Percentiles rank a stretch among this genome's conserved stretches.
Conservation (phyloP, 805 yeast genomes). For the Starmerella gropengiesseri region DNA sequence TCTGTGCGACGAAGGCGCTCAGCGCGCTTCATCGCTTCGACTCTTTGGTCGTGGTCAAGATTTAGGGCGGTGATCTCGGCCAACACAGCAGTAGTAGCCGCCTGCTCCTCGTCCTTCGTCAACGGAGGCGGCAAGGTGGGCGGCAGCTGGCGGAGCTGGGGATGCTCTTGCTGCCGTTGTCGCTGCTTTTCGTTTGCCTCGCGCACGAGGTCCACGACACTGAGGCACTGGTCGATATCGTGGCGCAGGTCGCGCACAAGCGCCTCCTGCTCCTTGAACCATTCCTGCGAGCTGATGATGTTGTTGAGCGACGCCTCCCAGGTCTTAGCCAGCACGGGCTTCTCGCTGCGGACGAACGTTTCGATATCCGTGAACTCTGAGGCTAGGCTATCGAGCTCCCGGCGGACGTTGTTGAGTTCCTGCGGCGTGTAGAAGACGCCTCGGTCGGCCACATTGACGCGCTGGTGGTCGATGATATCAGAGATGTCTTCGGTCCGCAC, state of each 20-base stretch:
- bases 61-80: constrained; percentile 64
- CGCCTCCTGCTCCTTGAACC: constrained; percentile 80
- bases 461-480: constrained; percentile 76
- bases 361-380: constrained; percentile 42
- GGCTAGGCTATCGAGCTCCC: constrained; percentile 54
- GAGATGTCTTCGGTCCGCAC: constrained; percentile 83
- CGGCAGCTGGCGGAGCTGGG: constrained; percentile 18
- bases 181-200: constrained; percentile 18
- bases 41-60: constrained; percentile 75
- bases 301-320: constrained; percentile 89
- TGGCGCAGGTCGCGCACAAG: constrained; percentile 66
- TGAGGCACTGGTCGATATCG: constrained; percentile 68
- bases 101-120: constrained; percentile 20
- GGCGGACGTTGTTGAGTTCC: constrained; percentile 54
- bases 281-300: constrained; percentile 89
- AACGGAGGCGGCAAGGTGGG: constrained; percentile 34
- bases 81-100: constrained; percentile 44
- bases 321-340: constrained; percentile 74
- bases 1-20: constrained; percentile 70
- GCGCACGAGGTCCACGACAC: constrained; percentile 62
- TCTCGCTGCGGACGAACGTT: constrained; percentile 55
- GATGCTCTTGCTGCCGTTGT: background rate
- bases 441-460: constrained; percentile 84
- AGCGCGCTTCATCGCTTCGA: constrained; percentile 82
- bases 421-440: constrained; percentile 73